A percentile compares a stretch with the other conserved stretches of the same genome.
phyloP scores from a whole-genome alignment of 176 grass and related monocot species.

The Juncus inflexus region DNA sequence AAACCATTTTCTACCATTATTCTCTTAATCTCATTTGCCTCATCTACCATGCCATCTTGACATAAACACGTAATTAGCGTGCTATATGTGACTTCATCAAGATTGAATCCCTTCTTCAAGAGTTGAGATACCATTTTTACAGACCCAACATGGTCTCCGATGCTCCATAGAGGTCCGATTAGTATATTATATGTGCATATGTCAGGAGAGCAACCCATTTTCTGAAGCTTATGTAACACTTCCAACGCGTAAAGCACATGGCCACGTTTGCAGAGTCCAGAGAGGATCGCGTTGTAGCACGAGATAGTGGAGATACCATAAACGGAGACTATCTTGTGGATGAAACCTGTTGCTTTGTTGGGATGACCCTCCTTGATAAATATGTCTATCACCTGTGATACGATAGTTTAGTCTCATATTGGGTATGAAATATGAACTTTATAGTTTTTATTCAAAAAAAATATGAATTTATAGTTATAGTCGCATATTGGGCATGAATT shows the following conservation, averaged over 20 bases:
- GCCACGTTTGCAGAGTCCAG: conserved; percentile 12
- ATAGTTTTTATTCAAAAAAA: neutral
- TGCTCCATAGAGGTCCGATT: neutral
- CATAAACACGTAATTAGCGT: conserved; percentile 7
- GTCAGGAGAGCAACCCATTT: conserved; percentile 6
- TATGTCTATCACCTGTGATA: neutral
- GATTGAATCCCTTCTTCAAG: conserved; percentile 16
- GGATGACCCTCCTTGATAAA: conserved; percentile 11
- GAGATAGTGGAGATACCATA: conserved; percentile 4
- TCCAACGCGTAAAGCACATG: conserved; percentile 4
- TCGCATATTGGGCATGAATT: no score
- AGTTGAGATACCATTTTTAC: conserved; percentile 13
- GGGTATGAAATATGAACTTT: neutral
- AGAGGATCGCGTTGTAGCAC: conserved; percentile 12
- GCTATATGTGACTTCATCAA: conserved; percentile 1
- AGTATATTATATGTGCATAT: neutral
- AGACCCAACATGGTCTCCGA: conserved; percentile 7
- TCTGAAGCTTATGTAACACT: conserved; percentile 3
- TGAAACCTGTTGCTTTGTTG: conserved; percentile 12
- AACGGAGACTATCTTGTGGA: neutral
- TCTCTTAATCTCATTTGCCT: conserved; percentile 5
- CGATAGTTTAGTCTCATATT: neutral
- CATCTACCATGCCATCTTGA: conserved; percentile 13
- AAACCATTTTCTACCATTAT: conserved; percentile 9
- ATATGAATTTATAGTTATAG: no score